Conservation (phyloP, 2,329 filamentous ascomycete genomes). For the Ilyonectria mors-panacis region DNA sequence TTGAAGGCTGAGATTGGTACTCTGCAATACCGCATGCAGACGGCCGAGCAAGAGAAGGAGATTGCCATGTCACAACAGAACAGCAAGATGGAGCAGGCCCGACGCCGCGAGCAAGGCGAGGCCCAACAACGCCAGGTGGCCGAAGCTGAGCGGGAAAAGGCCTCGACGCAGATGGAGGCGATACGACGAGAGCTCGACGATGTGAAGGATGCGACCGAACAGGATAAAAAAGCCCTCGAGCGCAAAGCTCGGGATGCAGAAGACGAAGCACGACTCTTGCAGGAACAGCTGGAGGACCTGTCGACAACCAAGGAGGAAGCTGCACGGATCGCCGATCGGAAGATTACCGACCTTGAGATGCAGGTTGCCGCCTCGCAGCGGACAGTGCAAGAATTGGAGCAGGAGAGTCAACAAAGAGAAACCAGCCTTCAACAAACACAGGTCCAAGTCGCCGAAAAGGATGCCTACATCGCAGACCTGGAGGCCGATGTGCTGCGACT, state of each 20-base stretch:
- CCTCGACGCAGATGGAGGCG: slow-evolving; percentile 64
- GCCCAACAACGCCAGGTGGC: slow-evolving; percentile 77
- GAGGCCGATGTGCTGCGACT: slow-evolving; percentile 88
- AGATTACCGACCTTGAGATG: slow-evolving; percentile 68
- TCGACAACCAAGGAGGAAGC: slow-evolving; percentile 76
- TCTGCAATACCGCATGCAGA: slow-evolving; percentile 88
- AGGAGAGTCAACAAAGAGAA: slow-evolving; percentile 71
- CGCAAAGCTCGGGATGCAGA: slow-evolving; percentile 78
- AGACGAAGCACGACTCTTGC: slow-evolving; percentile 80
- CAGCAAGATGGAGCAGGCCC: slow-evolving; percentile 85
- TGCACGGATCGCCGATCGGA: slow-evolving; percentile 72
- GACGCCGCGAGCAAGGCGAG: slow-evolving; percentile 87
- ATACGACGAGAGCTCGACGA: slow-evolving; percentile 67
- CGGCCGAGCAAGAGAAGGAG: slow-evolving; percentile 89
- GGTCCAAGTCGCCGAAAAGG: slow-evolving; percentile 76
- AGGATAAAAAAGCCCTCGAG: slow-evolving; percentile 76
- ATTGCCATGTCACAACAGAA: slow-evolving; percentile 83
- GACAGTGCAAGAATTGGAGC: slow-evolving; percentile 70
- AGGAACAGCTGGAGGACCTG: slow-evolving; percentile 86
- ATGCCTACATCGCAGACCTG: slow-evolving; percentile 79
- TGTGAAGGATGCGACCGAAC: slow-evolving; percentile 64
- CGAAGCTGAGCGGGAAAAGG: slow-evolving; percentile 68
- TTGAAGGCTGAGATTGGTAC: slow-evolving; percentile 92
- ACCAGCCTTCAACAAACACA: slow-evolving; percentile 73
- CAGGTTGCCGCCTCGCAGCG: slow-evolving; percentile 64